These are phyloP conservation scores for Calocybe gangraenosa DNA, from an alignment of 768 basidiomycete genomes.

Conservation along the genomic window DNA sequence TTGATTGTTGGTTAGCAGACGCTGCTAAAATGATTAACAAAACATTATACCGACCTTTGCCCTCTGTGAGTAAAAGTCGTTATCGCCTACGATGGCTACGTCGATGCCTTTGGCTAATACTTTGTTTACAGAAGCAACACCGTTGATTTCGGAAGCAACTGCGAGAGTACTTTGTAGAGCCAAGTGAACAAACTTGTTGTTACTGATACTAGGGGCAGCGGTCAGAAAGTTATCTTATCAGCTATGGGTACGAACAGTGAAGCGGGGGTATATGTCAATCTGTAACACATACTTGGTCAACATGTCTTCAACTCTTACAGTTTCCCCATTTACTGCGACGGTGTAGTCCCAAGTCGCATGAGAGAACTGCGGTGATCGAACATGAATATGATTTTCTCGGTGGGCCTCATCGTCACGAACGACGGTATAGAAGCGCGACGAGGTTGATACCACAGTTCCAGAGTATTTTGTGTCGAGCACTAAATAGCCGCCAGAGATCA, in stretches of 20 bases:
- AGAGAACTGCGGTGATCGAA: conserved; percentile 90
- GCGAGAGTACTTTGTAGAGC: conserved; percentile 76
- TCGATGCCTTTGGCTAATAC: conserved; percentile 55
- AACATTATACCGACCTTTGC: conserved; percentile 54
- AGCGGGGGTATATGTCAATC: too few species aligned
- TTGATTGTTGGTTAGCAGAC: too few species aligned
- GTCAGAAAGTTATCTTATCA: conserved; percentile 5
- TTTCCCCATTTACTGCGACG: conserved; percentile 35
- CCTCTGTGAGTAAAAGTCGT: conserved; percentile 97
- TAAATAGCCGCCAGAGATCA: conserved; percentile 94
- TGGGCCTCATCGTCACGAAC: conserved; percentile 37
- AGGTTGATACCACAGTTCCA: conserved; percentile 88
- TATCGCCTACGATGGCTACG: conserved; percentile 85
- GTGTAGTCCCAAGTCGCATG: conserved; percentile 74
- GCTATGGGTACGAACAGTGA: conserved; percentile 7
- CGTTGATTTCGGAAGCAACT: conserved; percentile 60
- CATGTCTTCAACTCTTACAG: conserved; percentile 28
- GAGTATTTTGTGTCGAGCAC: conserved; percentile 86
- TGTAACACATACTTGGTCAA: conserved; percentile 40
- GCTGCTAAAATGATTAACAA: too few species aligned
- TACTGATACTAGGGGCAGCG: conserved; percentile 34
- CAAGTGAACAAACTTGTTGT: conserved; percentile 91
- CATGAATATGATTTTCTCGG: conserved; percentile 48
- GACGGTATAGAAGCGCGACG: conserved; percentile 89
- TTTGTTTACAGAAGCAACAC: conserved; percentile 35